phyloP scores from a whole-genome alignment of 2,329 filamentous ascomycete species.

The Volutella citrinella region DNA sequence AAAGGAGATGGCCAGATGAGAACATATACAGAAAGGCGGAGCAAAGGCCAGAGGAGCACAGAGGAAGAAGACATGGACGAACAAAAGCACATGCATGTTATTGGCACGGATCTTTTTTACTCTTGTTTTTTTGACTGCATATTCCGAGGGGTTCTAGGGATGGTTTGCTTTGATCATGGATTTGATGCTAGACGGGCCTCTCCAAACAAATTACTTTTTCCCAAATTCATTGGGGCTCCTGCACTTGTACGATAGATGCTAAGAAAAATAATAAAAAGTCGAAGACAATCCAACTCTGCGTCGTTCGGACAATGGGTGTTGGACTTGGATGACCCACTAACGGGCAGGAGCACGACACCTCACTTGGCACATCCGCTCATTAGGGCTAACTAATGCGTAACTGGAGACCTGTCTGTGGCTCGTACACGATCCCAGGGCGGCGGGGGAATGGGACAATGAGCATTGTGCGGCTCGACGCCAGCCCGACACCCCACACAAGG shows the following conservation, averaged over 20 bases:
- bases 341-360: too few relatives aligned
- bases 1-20: background rate
- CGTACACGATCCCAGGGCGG: too few relatives aligned
- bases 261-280: constrained; percentile 20
- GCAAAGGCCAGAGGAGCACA: background rate
- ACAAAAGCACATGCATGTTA: constrained; percentile 25
- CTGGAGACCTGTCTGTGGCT: too few relatives aligned
- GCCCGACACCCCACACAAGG: too few relatives aligned
- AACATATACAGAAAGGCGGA: background rate
- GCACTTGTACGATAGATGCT: constrained; percentile 24
- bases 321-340: too few relatives aligned
- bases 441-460: too few relatives aligned
- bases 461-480: too few relatives aligned
- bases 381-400: constrained; percentile 20
- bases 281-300: constrained; percentile 4
- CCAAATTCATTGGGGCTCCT: constrained; percentile 11
- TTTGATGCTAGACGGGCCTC: constrained; percentile 20
- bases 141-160: constrained; percentile 24
- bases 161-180: constrained; percentile 15
- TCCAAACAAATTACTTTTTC: constrained; percentile 18
- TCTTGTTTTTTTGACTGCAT: constrained; percentile 23
- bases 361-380: too few relatives aligned
- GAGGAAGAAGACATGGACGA: constrained; percentile 13
- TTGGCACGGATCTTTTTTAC: constrained; percentile 14
- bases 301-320: background rate